These are phyloP conservation scores for Candida golubevii DNA, from an alignment of 805 yeast genomes.

Conservation along the genomic window DNA sequence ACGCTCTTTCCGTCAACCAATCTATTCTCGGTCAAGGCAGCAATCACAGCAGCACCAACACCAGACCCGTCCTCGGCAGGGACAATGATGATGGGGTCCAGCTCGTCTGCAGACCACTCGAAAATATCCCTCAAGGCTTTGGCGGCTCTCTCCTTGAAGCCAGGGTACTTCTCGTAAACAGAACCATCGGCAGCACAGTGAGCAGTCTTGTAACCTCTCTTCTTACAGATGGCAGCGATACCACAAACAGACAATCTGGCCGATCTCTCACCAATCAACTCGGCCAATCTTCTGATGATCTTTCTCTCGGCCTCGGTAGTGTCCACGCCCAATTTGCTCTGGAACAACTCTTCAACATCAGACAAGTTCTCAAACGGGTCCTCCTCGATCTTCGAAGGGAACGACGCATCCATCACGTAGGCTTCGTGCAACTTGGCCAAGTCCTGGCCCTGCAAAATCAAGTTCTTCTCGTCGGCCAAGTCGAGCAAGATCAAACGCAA, in stretches of 20 bases:
- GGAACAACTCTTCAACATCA: conserved; percentile 68
- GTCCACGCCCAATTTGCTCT: conserved; percentile 50
- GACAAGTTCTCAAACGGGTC: conserved; percentile 82
- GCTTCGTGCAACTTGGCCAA: conserved; percentile 54
- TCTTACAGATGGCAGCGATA: conserved; percentile 87
- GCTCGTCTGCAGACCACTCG: conserved; percentile 58
- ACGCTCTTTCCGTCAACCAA: conserved; percentile 64
- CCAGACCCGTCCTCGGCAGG: conserved; percentile 99
- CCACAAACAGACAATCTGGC: conserved; percentile 93
- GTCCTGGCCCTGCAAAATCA: conserved; percentile 70
- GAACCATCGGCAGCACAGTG: conserved; percentile 98
- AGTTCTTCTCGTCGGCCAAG: conserved; percentile 52
- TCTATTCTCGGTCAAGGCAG: conserved; percentile 87
- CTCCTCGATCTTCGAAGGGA: conserved; percentile 81
- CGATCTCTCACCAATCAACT: conserved; percentile 85
- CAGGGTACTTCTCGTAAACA: conserved; percentile 90
- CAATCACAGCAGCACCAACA: conserved; percentile 97
- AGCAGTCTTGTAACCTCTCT: conserved; percentile 71
- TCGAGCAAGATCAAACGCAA: conserved; percentile 78
- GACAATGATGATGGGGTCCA: conserved; percentile 79
- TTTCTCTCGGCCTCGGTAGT: conserved; percentile 78
- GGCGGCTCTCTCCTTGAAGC: conserved; percentile 85
- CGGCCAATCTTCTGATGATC: conserved; percentile 76
- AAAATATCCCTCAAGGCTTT: conserved; percentile 83
- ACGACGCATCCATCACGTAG: conserved; percentile 83